Evolutionary conservation across 257 asterid species (phyloP).

Genomic region (Capsicum pubescens): DNA sequence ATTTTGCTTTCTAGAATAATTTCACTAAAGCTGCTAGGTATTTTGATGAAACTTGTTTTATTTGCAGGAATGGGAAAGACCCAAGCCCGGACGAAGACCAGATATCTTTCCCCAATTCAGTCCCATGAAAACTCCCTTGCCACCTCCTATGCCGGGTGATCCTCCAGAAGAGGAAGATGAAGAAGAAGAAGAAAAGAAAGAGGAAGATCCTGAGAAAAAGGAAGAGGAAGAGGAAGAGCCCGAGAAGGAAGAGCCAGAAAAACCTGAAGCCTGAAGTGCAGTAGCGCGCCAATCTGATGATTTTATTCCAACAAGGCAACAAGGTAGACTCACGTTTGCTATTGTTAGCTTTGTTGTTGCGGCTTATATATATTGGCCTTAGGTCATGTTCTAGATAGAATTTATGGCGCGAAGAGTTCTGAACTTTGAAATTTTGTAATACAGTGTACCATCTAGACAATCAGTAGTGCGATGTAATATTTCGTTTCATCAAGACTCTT

Average conservation of each 20-base stretch:
- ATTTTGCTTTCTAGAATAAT: neutral
- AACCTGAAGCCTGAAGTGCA: conserved; percentile 55
- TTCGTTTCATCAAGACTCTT: neutral
- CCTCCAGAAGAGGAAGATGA: conserved; percentile 77
- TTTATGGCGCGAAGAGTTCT: neutral
- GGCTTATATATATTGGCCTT: neutral
- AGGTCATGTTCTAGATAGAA: neutral
- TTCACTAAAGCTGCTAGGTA: neutral
- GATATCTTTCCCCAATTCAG: conserved; percentile 89
- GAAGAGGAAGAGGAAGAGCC: conserved; percentile 57
- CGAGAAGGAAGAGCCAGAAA: conserved; percentile 47
- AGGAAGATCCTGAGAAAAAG: conserved; percentile 54
- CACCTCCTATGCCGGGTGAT: conserved; percentile 34
- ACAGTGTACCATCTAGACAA: neutral
- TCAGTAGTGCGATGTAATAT: conserved; percentile 4
- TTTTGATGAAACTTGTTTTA: conserved; percentile 14
- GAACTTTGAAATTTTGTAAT: neutral
- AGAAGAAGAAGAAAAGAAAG: conserved; percentile 66
- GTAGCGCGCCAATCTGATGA: conserved; percentile 11
- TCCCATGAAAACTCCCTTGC: conserved; percentile 85
- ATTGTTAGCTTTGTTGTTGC: neutral
- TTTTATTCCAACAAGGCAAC: neutral
- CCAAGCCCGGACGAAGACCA: conserved; percentile 31
- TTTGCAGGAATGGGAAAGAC: conserved; percentile 37
- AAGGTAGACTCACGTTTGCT: neutral